These are phyloP conservation scores for Fulvia fulva DNA, from an alignment of 2,329 filamentous ascomycete species.

Conservation along the genomic window DNA sequence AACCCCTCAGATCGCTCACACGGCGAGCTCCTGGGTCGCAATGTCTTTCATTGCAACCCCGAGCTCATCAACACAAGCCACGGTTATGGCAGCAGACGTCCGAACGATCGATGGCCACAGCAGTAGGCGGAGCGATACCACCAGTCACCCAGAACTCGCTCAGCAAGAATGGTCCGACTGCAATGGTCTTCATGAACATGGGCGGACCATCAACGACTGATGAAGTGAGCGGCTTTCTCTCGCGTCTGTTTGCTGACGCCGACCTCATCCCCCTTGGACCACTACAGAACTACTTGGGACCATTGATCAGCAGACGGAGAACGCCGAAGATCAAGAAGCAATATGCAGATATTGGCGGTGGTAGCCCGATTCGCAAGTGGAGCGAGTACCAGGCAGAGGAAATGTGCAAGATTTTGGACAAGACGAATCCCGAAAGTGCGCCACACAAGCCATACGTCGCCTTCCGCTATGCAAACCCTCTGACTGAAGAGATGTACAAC, in stretches of 20 bases:
- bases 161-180: slow-evolving; percentile 74
- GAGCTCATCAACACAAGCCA: slow-evolving; percentile 16
- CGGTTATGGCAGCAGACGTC: slow-evolving; percentile 25
- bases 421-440: slow-evolving; percentile 84
- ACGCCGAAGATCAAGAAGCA: slow-evolving; percentile 97
- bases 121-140: slow-evolving; percentile 48
- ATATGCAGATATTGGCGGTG: slow-evolving; percentile 90
- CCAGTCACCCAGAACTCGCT: slow-evolving; percentile 76
- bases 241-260: slow-evolving; percentile 86
- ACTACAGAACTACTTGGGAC: slow-evolving; percentile 84
- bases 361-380: slow-evolving; percentile 98
- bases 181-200: slow-evolving; percentile 99
- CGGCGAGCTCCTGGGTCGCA: slow-evolving; percentile 27
- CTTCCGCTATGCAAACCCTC: slow-evolving; percentile 87
- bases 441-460: slow-evolving; percentile 97
- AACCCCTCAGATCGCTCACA: slow-evolving; percentile 27
- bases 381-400: slow-evolving; percentile 88
- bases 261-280: slow-evolving; percentile 95
- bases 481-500: slow-evolving; percentile 92
- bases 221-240: slow-evolving; percentile 87
- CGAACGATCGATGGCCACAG: slow-evolving; percentile 49
- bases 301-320: slow-evolving; percentile 76
- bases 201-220: slow-evolving; percentile 83
- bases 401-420: slow-evolving; percentile 96
- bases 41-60: slow-evolving; percentile 23